Base-by-base conservation (phyloP, 169 alveolate species). In the Cyclospora cayetanensis region DNA sequence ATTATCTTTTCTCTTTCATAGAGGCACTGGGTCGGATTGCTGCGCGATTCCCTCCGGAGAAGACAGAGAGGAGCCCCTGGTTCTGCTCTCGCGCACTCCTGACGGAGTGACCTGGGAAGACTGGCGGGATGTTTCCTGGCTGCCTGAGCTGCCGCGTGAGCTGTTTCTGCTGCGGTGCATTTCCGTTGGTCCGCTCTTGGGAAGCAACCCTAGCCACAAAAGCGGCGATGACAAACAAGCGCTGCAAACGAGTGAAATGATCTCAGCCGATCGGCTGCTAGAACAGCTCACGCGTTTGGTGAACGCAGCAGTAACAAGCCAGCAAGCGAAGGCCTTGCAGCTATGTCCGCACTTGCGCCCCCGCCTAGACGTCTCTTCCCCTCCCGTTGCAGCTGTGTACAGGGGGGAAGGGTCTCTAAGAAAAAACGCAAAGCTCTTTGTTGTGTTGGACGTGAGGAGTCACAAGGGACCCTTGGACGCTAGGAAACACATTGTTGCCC, bases 101-200 rank as follows among this genome's bases (percentile, higher is more conserved):
- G 31, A 4, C 27, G 15, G 50, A 29, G 80, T 29, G 31, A 50
- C 20, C 2, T 68, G 46, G 46, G 80, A 22, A 4, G 80, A 68
- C 52, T 68, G 46, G 46, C 25, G 4, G 3, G 80, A 35, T 12
- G 80, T 50, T 4, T 50, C 80, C 4, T 68, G 80, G 80, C 80
- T 68, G 46, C 20, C 1, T n/a, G 80, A 68, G 80, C 80, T 68
- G 80, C 80, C 31, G 80, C 25, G n/a, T 35, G 50, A 68, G 80
- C 46, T 34, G 15, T 3, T 11, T 9, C 52, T 34, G 52, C 80
- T 31, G 52, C 52, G 80, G 31, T 35, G 46, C 18, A 4, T 35
- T 12, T 35, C 29, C 2, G 0, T 35, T 29, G 4, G 29, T 25
- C 46, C 52, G 31, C 0, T 31, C 80, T 12, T 9, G 50, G 29